A percentile compares a stretch with the other conserved stretches of the same genome.
phyloP scores from a whole-genome alignment of 23 red algal species.

The Agarophyton chilense region DNA sequence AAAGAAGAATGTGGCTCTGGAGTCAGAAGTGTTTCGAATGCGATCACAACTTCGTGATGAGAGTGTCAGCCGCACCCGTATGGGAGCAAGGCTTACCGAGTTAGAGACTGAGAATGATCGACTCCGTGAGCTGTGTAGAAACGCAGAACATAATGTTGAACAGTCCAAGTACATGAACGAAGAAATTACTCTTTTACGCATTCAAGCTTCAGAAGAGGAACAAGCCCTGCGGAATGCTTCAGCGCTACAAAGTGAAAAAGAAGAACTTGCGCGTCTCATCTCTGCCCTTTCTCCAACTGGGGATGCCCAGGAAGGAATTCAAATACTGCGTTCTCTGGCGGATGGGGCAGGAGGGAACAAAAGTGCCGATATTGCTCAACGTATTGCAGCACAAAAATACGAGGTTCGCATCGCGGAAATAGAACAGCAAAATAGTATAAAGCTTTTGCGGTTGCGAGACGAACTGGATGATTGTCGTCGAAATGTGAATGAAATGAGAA shows the following conservation, averaged over 20 bases:
- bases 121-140: not conserved
- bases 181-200: constrained; percentile 21
- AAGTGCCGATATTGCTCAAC: not conserved
- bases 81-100: not conserved
- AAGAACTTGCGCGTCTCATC: constrained; percentile 42
- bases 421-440: constrained; percentile 1
- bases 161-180: constrained; percentile 1
- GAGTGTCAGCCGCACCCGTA: not conserved
- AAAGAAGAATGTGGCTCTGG: not conserved
- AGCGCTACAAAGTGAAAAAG: constrained; percentile 32
- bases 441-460: not conserved
- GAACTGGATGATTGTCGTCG: constrained; percentile 17
- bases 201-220: not conserved
- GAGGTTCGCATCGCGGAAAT: constrained; percentile 20
- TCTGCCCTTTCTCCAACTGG: constrained; percentile 26
- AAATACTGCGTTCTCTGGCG: constrained; percentile 3
- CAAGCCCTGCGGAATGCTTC: constrained; percentile 2
- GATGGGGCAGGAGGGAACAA: not conserved
- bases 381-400: not conserved
- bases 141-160: not conserved
- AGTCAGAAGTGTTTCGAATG: constrained; percentile 2
- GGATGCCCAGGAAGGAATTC: constrained; percentile 53
- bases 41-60: constrained; percentile 6
- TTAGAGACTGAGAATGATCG: constrained; percentile 5
- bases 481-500: not conserved